phyloP scores from a whole-genome alignment of 2,329 filamentous ascomycete species.

The Curvularia lunata region DNA sequence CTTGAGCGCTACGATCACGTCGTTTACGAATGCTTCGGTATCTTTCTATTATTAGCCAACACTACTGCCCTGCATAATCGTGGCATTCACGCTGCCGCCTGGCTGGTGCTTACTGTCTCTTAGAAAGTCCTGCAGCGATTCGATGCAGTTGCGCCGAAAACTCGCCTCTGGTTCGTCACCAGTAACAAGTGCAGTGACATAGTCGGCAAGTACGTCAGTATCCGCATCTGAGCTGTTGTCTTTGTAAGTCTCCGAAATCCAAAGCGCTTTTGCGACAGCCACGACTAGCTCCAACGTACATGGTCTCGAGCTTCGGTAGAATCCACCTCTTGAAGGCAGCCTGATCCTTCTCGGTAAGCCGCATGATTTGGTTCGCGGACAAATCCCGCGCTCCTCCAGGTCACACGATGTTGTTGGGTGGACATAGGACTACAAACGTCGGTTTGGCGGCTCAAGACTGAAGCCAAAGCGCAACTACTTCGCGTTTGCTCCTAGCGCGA shows the following conservation, averaged over 20 bases:
- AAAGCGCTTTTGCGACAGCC: neutral
- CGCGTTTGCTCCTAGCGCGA: slow-evolving; percentile 27
- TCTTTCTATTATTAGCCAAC: slow-evolving; percentile 51
- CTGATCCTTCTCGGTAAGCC: slow-evolving; percentile 61
- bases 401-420: slow-evolving; percentile 1
- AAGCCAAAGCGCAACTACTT: slow-evolving; percentile 12
- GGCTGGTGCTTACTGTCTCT: slow-evolving; percentile 56
- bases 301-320: slow-evolving; percentile 76
- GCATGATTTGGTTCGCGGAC: slow-evolving; percentile 51
- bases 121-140: slow-evolving; percentile 77
- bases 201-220: slow-evolving; percentile 81
- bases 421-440: slow-evolving; percentile 1
- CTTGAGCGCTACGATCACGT: slow-evolving; percentile 71
- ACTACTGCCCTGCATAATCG: too few species aligned
- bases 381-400: slow-evolving; percentile 7
- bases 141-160: slow-evolving; percentile 71
- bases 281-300: slow-evolving; percentile 57
- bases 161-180: slow-evolving; percentile 66
- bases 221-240: slow-evolving; percentile 73
- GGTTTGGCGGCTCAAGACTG: neutral
- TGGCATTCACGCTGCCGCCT: neutral
- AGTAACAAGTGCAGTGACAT: slow-evolving; percentile 77
- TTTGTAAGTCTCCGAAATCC: slow-evolving; percentile 12
- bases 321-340: slow-evolving; percentile 76
- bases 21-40: slow-evolving; percentile 68